phyloP scores from a whole-genome alignment of 805 yeast species.

The Wickerhamomyces canadensis region DNA sequence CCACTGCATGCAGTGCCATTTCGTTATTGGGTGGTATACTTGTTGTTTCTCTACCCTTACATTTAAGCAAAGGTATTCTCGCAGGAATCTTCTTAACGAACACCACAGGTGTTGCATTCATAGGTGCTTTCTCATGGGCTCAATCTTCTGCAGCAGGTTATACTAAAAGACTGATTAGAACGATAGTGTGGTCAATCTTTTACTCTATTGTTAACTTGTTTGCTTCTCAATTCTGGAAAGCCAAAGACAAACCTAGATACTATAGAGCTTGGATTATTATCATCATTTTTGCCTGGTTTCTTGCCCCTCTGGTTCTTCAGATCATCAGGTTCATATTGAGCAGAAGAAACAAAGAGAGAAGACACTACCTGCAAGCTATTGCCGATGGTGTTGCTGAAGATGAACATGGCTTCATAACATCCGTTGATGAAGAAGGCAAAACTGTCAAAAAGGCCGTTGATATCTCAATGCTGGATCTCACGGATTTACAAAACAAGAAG shows the following conservation, averaged over 20 bases:
- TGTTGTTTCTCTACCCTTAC: constrained; percentile 32
- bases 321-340: constrained; percentile 33
- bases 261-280: constrained; percentile 42
- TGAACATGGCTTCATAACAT: constrained; percentile 3
- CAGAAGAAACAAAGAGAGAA: constrained; percentile 23
- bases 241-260: constrained; percentile 36
- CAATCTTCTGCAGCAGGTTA: constrained; percentile 31
- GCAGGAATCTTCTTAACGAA: constrained; percentile 25
- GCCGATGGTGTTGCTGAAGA: constrained; percentile 23
- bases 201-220: constrained; percentile 40
- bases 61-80: constrained; percentile 15
- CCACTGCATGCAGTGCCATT: constrained; percentile 11
- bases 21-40: constrained; percentile 32
- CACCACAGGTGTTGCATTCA: constrained; percentile 27
- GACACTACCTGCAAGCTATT: constrained; percentile 12
- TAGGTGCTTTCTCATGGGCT: constrained; percentile 16
- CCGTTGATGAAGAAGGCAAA: constrained; percentile 24
- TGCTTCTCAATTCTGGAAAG: constrained; percentile 44
- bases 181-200: constrained; percentile 30
- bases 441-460: constrained; percentile 26
- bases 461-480: constrained; percentile 42
- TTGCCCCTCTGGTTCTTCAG: constrained; percentile 31
- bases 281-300: constrained; percentile 37
- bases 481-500: constrained; percentile 46
- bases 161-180: constrained; percentile 38